Evolutionary conservation across 176 grass and related monocot genomes (phyloP), one percentile per base, ranked within the genome.

Genomic region (Saccharum spontaneum): DNA sequence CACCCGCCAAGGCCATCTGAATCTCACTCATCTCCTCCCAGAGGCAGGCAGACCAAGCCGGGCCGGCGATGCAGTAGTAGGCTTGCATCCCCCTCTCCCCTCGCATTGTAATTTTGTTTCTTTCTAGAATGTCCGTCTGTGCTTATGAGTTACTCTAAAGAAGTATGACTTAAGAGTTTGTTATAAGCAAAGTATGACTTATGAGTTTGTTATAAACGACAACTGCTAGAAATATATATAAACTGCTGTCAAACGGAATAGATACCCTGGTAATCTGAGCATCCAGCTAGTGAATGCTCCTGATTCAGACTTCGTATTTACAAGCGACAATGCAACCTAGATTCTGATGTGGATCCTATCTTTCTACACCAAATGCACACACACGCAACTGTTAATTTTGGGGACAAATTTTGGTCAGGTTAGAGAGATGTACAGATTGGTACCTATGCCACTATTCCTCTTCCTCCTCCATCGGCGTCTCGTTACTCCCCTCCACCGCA

Each of bases 1-100:
- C 59, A 3, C 67, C 85, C 7, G 67, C 85, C 71, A 93, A 88
- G 86, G 44, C 76, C 86, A 80, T 77, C 69, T 94, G 88, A 93
- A 15, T 65, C 62, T 65, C 8, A 63, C 62, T 65, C 8, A 63
- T 3, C 7, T 6, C 71, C 7, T 6, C 71, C 59, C 59, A 61
- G 59, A 61, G 20, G 28, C 17, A 52, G 46, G 73, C 1, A 10
- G 48, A n/a, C 48, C 76, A 39, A 10, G 0, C 75, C 54, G 20
- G 13, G 10, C 37, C 37, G n/a, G 76, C 76, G 44, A 65, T 65
- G 76, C 38, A 38, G 65, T 11, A 81, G 45, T 81, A 54, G 61
- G 76, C 52, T 77, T 22, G 41, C 44, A 37, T 36, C 30, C 13
- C 37, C 59, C 24, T 18, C 6, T 31, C 62, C 13, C 62, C 26